These are phyloP conservation scores for Carex myosuroides DNA, from an alignment of 176 grass and related monocot genomes.

Conservation along the genomic window DNA sequence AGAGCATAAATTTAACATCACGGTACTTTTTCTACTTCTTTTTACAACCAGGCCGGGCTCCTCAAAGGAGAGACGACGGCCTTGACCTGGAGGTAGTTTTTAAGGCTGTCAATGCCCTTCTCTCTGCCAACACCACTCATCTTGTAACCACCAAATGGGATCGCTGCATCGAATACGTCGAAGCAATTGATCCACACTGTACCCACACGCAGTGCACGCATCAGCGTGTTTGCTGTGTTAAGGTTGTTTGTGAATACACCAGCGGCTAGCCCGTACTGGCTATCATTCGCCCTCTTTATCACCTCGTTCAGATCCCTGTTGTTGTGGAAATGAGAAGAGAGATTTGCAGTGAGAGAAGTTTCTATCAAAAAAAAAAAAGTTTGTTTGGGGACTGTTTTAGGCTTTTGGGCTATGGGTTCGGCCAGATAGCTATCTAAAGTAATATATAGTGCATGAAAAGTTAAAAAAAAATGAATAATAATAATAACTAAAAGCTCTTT, in stretches of 20 bases:
- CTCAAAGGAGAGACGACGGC: constrained; percentile 66
- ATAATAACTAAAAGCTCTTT: background rate
- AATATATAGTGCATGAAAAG: background rate
- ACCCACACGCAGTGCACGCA: constrained; percentile 54
- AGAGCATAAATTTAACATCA: background rate
- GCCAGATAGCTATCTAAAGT: background rate
- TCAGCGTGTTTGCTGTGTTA: constrained; percentile 65
- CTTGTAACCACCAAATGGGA: constrained; percentile 90
- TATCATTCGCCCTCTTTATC: constrained; percentile 50
- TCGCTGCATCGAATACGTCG: constrained; percentile 74
- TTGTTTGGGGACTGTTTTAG: background rate
- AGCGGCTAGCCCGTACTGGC: constrained; percentile 56
- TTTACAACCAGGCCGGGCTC: constrained; percentile 73
- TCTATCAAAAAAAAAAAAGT: background rate
- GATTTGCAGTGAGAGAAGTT: background rate
- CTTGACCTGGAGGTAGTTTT: constrained; percentile 87
- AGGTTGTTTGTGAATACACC: constrained; percentile 81
- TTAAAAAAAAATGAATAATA: background rate
- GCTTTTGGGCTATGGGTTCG: background rate
- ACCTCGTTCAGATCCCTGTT: constrained; percentile 64
- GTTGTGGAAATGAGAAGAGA: background rate
- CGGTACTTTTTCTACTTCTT: background rate
- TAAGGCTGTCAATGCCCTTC: constrained; percentile 77
- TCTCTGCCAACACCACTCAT: constrained; percentile 84
- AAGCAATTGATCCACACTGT: constrained; percentile 86